Evolutionary conservation across 2,329 filamentous ascomycete species (phyloP).

Genomic region (Phialemonium atrogriseum): DNA sequence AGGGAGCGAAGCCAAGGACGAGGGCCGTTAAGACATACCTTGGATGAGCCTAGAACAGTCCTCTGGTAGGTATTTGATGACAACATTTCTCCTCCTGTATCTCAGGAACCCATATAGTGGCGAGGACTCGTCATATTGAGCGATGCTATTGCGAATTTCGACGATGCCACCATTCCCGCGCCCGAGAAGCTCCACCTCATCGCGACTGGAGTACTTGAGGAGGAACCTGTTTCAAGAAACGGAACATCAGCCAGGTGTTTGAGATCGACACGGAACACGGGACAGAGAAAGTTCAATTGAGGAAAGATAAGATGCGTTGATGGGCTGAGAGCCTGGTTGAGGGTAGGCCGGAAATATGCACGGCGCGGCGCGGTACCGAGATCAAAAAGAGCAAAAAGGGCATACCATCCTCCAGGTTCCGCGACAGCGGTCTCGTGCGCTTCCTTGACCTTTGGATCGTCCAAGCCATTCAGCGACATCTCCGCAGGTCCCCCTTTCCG

Average conservation of each 20-base stretch:
- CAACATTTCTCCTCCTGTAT: conserved; percentile 80
- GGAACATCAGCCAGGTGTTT: background rate
- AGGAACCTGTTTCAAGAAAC: conserved; percentile 63
- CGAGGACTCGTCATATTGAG: conserved; percentile 72
- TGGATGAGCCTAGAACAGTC: conserved; percentile 84
- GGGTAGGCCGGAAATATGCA: background rate
- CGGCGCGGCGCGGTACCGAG: background rate
- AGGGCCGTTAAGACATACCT: conserved; percentile 49
- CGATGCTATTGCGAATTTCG: conserved; percentile 73
- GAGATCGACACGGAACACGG: conserved; percentile 4
- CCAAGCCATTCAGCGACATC: conserved; percentile 97
- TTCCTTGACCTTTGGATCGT: conserved; percentile 71
- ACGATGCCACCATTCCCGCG: conserved; percentile 74
- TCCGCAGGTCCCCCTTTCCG: conserved; percentile 17
- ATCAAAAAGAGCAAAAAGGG: conserved; percentile 5
- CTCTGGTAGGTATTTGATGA: conserved; percentile 89
- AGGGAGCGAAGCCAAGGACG: conserved; percentile 5
- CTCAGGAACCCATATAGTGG: conserved; percentile 88
- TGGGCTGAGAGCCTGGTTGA: background rate
- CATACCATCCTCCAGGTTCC: conserved; percentile 92
- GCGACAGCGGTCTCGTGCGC: conserved; percentile 71
- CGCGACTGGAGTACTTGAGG: conserved; percentile 81
- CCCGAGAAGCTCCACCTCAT: conserved; percentile 73
- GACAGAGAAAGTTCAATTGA: conserved; percentile 2
- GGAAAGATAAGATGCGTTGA: background rate